Conservation (phyloP, 176 grass and related monocot genomes). For the Lolium multiflorum region DNA sequence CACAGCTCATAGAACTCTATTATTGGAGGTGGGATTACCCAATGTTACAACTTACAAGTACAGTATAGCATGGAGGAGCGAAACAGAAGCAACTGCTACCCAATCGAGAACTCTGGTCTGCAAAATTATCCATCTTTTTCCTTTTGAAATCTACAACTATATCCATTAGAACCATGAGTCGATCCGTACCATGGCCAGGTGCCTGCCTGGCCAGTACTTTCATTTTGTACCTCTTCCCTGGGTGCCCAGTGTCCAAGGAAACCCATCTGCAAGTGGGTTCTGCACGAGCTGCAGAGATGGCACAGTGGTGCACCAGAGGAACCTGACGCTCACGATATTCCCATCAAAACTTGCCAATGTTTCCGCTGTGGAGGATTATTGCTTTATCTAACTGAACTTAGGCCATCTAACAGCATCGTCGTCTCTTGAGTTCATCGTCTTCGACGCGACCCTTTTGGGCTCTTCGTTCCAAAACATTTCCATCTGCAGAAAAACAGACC, state of each 20-base stretch:
- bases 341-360: background rate
- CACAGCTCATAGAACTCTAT: background rate
- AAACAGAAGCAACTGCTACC: background rate
- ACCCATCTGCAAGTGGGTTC: background rate
- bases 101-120: background rate
- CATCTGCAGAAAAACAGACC: conserved; percentile 31
- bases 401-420: conserved; percentile 58
- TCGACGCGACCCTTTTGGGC: conserved; percentile 8
- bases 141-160: background rate
- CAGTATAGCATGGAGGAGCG: background rate
- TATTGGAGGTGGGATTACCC: background rate
- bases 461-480: conserved; percentile 60
- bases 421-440: conserved; percentile 37
- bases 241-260: background rate
- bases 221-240: background rate
- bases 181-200: background rate
- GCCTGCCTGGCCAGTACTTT: background rate
- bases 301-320: background rate
- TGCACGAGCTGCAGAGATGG: background rate
- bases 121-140: background rate
- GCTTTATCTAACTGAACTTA: conserved; percentile 47
- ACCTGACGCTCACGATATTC: background rate
- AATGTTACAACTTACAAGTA: conserved; percentile 6
- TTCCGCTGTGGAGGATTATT: background rate
- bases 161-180: background rate